phyloP scores from a whole-genome alignment of 495 filamentous ascomycete species.

The Daldinia decipiens region DNA sequence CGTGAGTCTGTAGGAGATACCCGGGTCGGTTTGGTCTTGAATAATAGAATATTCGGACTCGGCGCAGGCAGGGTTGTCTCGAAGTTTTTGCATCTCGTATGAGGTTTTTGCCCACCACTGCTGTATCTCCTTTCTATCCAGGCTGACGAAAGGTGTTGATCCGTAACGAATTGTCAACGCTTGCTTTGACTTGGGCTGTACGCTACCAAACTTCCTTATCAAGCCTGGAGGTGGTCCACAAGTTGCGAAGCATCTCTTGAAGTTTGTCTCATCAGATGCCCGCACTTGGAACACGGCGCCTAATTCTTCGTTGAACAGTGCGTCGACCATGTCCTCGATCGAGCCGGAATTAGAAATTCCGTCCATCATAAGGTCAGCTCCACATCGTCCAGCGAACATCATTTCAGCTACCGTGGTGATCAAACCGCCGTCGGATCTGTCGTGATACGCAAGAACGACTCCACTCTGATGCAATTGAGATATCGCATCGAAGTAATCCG shows the following conservation, averaged over 20 bases:
- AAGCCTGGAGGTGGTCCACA: constrained; percentile 85
- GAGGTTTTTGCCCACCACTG: constrained; percentile 90
- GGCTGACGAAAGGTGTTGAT: constrained; percentile 70
- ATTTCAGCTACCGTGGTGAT: constrained; percentile 94
- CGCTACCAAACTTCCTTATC: constrained; percentile 82
- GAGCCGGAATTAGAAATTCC: constrained; percentile 66
- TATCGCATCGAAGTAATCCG: constrained; percentile 91
- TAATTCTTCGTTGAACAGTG: constrained; percentile 96
- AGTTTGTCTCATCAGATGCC: constrained; percentile 81
- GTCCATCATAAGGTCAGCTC: constrained; percentile 86
- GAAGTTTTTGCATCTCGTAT: constrained; percentile 86
- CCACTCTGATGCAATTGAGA: constrained; percentile 85
- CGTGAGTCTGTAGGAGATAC: constrained; percentile 84
- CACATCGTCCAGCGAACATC: constrained; percentile 97
- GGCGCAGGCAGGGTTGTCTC: constrained; percentile 89
- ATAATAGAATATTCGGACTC: constrained; percentile 85
- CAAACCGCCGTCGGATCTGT: constrained; percentile 91
- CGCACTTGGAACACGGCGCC: constrained; percentile 96
- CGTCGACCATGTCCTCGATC: constrained; percentile 71
- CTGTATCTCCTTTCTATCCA: constrained; percentile 78
- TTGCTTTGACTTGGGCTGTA: constrained; percentile 76
- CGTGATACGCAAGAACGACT: constrained; percentile 94
- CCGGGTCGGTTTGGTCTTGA: constrained; percentile 78
- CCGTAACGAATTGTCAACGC: constrained; percentile 78
- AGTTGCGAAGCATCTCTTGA: constrained; percentile 90